phyloP scores from a whole-genome alignment of 805 yeast genomes.

The Cyberlindnera americana region DNA sequence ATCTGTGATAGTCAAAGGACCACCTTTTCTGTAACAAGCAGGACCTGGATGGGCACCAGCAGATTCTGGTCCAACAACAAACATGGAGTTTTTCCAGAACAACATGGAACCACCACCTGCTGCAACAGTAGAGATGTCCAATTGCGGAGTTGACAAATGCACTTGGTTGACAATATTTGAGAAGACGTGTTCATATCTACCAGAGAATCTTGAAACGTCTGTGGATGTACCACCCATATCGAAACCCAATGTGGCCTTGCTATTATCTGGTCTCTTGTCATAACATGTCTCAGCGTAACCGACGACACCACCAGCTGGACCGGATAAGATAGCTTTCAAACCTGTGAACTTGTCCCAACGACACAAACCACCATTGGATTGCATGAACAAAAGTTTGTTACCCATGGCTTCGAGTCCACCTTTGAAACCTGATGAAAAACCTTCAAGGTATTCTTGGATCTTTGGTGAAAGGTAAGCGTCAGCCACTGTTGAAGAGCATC shows the following conservation, averaged over 20 bases:
- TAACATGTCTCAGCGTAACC: conserved; percentile 53
- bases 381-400: conserved; percentile 49
- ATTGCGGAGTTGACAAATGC: conserved; percentile 78
- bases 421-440: conserved; percentile 31
- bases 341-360: conserved; percentile 51
- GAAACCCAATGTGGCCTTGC: conserved; percentile 32
- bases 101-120: conserved; percentile 81
- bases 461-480: conserved; percentile 44
- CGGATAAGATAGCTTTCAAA: conserved; percentile 48
- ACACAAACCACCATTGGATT: conserved; percentile 54
- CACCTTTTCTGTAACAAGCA: conserved; percentile 79
- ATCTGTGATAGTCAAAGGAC: conserved; percentile 82
- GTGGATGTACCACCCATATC: conserved; percentile 90
- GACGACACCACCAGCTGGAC: conserved; percentile 62
- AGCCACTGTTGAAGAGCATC: conserved; percentile 39
- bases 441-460: conserved; percentile 35
- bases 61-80: conserved; percentile 82
- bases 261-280: conserved; percentile 26
- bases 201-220: conserved; percentile 74
- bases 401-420: conserved; percentile 31
- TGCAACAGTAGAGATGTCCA: conserved; percentile 78
- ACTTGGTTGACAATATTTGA: conserved; percentile 83
- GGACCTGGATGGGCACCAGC: conserved; percentile 92
- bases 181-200: conserved; percentile 67
- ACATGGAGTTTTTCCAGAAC: conserved; percentile 64